Percentiles rank a stretch among this genome's conserved stretches.
Conservation (phyloP, 306 rosid species). For the Vigna hirtella region DNA sequence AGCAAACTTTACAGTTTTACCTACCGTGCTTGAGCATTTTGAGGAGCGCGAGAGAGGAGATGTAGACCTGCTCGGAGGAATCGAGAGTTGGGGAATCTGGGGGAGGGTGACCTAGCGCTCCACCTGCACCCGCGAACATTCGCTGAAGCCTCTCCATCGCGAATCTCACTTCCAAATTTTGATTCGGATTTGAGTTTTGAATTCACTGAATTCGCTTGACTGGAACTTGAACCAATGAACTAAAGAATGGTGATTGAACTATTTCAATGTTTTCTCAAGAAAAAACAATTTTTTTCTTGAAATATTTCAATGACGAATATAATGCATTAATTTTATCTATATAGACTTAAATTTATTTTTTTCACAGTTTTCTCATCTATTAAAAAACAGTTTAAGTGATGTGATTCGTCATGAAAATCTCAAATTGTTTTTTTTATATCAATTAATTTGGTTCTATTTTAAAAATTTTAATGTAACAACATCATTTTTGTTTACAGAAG, state of each 20-base stretch:
- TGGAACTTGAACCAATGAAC: not conserved
- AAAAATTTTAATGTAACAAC: too few relatives aligned
- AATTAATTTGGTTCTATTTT: too few relatives aligned
- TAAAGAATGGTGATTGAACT: not conserved
- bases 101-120: slow-evolving; percentile 86
- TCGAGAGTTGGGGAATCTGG: slow-evolving; percentile 94
- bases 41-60: slow-evolving; percentile 91
- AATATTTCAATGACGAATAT: too few relatives aligned
- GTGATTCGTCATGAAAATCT: too few relatives aligned
- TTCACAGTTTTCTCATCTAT: too few relatives aligned
- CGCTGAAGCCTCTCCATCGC: slow-evolving; percentile 82
- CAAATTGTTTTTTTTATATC: too few relatives aligned
- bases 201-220: not conserved
- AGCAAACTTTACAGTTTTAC: slow-evolving; percentile 47
- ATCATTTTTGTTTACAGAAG: too few relatives aligned
- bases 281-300: not conserved
- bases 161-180: not conserved
- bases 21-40: slow-evolving; percentile 97
- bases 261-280: not conserved
- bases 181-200: not conserved
- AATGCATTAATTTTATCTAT: too few relatives aligned
- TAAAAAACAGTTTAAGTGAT: too few relatives aligned
- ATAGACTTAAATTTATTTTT: too few relatives aligned
- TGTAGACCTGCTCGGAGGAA: slow-evolving; percentile 93
- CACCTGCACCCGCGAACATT: slow-evolving; percentile 95